Evolutionary conservation across 371 early-diverging fungal genomes (phyloP), one percentile per base, ranked within the genome.

Genomic region (Mortierella sp.): DNA sequence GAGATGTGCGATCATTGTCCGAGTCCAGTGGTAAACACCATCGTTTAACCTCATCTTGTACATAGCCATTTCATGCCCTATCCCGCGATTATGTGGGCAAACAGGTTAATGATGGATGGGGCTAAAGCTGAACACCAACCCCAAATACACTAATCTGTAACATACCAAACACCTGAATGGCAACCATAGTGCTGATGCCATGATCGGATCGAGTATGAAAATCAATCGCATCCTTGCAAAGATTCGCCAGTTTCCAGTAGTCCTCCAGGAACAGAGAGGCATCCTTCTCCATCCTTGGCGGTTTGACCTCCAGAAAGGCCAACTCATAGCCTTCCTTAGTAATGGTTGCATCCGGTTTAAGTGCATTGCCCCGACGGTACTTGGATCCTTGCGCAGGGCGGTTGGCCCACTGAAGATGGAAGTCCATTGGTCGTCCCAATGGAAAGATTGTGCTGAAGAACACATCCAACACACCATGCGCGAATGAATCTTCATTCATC

Each of bases 361-460:
- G n/a, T 3, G 43, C 53, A 55, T 63, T 63, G 44, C 53, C 44
- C 30, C 63, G 55, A 25, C 45, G 63, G 25, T 63, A 63, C 55
- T 63, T 63, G 23, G 53, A 63, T 1, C 63, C 63, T 45, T 63
- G 63, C 26, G 53, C 56, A 56, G 30, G 56, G 1, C 56, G 56
- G 29, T 56, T 56, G 3, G 56, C 56, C 56, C 26, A 56, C 4
- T 25, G 26, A 16, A 56, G 52, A 63, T 29, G 21, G 52, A 51
- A 62, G 62, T 62, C 62, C 30, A 51, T 50, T 37, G 53, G 53
- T 21, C 53, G n/a, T 53, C 53, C 53, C 1, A 3, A 6, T 9
- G 51, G 62, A 52, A 52, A 62, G 51, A 62, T 50, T 48, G 62
- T 62, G 2, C 62, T 62, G 62, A 62, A 62, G 29, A 53, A 62